These are phyloP conservation scores for Paramecium biaurelia DNA, from an alignment of 73 alveolate species.

Conservation along the genomic window DNA sequence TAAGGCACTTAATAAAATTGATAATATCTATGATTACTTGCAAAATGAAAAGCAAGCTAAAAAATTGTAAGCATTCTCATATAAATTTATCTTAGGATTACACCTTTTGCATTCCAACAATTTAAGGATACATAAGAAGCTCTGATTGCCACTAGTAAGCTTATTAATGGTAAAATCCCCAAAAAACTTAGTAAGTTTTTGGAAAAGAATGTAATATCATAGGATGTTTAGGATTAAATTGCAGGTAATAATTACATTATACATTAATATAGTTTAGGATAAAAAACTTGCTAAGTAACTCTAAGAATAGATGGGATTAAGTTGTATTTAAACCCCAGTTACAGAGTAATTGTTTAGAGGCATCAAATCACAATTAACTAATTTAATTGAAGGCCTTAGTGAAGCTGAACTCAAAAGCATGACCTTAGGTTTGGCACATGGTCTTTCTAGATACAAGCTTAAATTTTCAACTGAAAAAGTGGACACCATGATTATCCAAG, in stretches of 20 bases:
- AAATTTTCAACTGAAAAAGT: constrained; percentile 97
- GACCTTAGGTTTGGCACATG: constrained; percentile 98
- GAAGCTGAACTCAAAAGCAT: constrained; percentile 92
- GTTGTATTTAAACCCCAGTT: constrained; percentile 81
- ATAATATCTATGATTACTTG: constrained; percentile 22
- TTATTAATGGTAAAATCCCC: constrained; percentile 89
- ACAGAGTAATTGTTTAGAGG: constrained; percentile 94
- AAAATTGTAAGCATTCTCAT: background rate
- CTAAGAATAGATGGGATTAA: constrained; percentile 85
- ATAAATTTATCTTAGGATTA: background rate
- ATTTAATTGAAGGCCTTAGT: constrained; percentile 89
- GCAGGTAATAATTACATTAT: constrained; percentile 47
- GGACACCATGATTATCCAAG: constrained; percentile 98
- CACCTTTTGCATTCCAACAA: constrained; percentile 57
- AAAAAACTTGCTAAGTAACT: constrained; percentile 88
- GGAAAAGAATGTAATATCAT: constrained; percentile 86
- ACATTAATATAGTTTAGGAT: constrained; percentile 77
- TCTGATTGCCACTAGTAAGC: constrained; percentile 70
- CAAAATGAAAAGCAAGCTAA: constrained; percentile 49
- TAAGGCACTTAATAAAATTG: constrained; percentile 37
- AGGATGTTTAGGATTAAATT: constrained; percentile 88
- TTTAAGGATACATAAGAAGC: constrained; percentile 64
- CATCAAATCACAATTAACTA: constrained; percentile 87
- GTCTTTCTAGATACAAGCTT: constrained; percentile 90
- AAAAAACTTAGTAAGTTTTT: constrained; percentile 92